Percentiles rank a stretch among this genome's conserved stretches.
These are phyloP conservation scores for Blastobotrys arbuscula DNA, from an alignment of 1,139 yeast genomes.

Conservation along the genomic window DNA sequence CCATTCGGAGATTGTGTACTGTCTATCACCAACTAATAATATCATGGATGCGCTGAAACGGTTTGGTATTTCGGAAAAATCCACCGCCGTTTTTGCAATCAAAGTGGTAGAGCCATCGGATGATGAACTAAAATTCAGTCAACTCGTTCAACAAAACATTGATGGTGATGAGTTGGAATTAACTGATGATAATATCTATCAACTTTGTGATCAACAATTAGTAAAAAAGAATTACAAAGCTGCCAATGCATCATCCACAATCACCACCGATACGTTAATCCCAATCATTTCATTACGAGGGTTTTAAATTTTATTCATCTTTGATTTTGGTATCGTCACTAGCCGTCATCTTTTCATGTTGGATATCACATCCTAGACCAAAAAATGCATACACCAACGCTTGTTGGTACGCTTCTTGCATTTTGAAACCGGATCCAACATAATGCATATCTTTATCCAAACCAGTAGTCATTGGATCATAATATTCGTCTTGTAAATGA, in stretches of 20 bases:
- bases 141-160: slow-evolving; percentile 14
- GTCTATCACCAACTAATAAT: slow-evolving; percentile 48
- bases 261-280: slow-evolving; percentile 13
- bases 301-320: neutral
- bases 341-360: slow-evolving; percentile 47
- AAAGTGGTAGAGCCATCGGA: slow-evolving; percentile 29
- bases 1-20: slow-evolving; percentile 49
- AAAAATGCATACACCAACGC: slow-evolving; percentile 83
- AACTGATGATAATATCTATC: slow-evolving; percentile 32
- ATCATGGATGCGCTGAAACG: slow-evolving; percentile 43
- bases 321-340: neutral
- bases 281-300: slow-evolving; percentile 19
- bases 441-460: slow-evolving; percentile 61
- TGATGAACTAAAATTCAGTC: slow-evolving; percentile 3
- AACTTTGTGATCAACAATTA: slow-evolving; percentile 31
- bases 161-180: slow-evolving; percentile 27
- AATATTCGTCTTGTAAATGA: slow-evolving; percentile 45
- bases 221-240: slow-evolving; percentile 36
- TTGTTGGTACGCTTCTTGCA: slow-evolving; percentile 63
- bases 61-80: slow-evolving; percentile 42
- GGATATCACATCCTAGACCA: slow-evolving; percentile 79
- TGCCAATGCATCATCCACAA: slow-evolving; percentile 26
- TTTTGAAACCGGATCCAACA: slow-evolving; percentile 80
- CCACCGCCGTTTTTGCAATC: slow-evolving; percentile 35
- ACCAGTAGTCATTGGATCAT: slow-evolving; percentile 57